Percentiles rank a stretch among this genome's conserved stretches.
Conservation (phyloP, 495 filamentous ascomycete species). For the Tirmania nivea region DNA sequence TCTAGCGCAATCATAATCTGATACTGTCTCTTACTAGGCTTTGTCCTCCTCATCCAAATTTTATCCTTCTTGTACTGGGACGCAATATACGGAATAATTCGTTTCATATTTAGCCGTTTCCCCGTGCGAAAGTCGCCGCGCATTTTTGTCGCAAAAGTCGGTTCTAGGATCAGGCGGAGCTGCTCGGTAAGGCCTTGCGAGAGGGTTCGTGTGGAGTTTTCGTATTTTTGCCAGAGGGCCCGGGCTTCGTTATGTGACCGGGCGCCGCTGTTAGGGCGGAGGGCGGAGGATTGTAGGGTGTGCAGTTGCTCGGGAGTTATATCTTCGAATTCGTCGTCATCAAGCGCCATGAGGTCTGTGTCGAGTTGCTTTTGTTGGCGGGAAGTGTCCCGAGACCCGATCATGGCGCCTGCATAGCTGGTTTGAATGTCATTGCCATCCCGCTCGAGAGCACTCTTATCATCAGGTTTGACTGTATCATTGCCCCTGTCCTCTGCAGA, state of each 20-base stretch:
- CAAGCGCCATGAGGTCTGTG: slow-evolving; percentile 39
- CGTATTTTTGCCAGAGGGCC: slow-evolving; percentile 65
- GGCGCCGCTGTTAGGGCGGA: slow-evolving; percentile 4
- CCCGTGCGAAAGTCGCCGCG: slow-evolving; percentile 93
- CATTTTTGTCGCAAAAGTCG: slow-evolving; percentile 85
- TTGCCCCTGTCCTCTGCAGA: slow-evolving; percentile 28
- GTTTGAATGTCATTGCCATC: slow-evolving; percentile 26
- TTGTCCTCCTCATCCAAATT: slow-evolving; percentile 92
- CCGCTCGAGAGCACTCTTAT: slow-evolving; percentile 22
- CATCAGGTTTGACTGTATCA: slow-evolving; percentile 17
- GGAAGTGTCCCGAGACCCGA: slow-evolving; percentile 11
- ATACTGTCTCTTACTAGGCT: slow-evolving; percentile 80
- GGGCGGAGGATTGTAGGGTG: slow-evolving; percentile 20
- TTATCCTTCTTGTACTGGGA: slow-evolving; percentile 96
- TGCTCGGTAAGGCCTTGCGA: slow-evolving; percentile 79
- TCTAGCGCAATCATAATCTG: slow-evolving; percentile 96
- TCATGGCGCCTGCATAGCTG: slow-evolving; percentile 22
- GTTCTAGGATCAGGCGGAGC: slow-evolving; percentile 81
- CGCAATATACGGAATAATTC: slow-evolving; percentile 97
- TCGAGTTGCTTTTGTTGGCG: slow-evolving; percentile 32
- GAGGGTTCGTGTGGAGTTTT: slow-evolving; percentile 59
- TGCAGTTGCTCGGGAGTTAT: slow-evolving; percentile 5
- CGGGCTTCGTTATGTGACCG: slow-evolving; percentile 38
- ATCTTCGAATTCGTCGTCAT: not conserved
- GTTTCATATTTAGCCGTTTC: slow-evolving; percentile 95